A percentile compares a stretch with the other conserved stretches of the same genome.
These are phyloP conservation scores for Cardamine chenopodiifolia DNA, from an alignment of 345 rosid genomes.

Conservation along the genomic window DNA sequence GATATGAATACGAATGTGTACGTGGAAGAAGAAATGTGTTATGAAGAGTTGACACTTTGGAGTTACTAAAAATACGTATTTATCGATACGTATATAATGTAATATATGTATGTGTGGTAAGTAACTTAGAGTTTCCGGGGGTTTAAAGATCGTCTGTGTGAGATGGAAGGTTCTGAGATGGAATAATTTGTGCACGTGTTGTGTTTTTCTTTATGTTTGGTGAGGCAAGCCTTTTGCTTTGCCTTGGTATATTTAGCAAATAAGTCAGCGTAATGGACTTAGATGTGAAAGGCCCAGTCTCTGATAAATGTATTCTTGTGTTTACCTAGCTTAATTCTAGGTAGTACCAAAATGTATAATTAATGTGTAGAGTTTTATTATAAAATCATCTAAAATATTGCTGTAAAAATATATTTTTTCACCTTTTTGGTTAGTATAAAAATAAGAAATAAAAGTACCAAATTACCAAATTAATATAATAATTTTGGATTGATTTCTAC, in stretches of 20 bases:
- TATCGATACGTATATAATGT: not conserved
- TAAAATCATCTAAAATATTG: not conserved
- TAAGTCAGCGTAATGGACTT: constrained; percentile 7
- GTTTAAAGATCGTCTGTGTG: no score
- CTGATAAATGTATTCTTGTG: not conserved
- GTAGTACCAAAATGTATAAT: constrained; percentile 10
- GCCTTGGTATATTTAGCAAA: not conserved
- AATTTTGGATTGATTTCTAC: no score
- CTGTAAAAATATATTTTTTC: not conserved
- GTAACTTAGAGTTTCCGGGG: no score
- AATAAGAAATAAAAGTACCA: no score
- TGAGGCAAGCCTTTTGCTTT: no score
- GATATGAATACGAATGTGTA: constrained; percentile 14
- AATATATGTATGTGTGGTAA: not conserved
- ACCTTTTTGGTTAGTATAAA: not conserved
- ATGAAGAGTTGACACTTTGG: constrained; percentile 47
- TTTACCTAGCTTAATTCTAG: constrained; percentile 17
- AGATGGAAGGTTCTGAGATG: no score
- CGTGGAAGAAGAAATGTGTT: constrained; percentile 32
- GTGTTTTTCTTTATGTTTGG: no score
- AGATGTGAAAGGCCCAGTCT: not conserved
- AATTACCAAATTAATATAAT: no score
- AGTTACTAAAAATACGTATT: constrained; percentile 23
- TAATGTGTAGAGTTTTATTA: not conserved
- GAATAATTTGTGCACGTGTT: no score